Conservation (phyloP, 2,329 filamentous ascomycete species). For the Knoxdaviesia proteae region DNA sequence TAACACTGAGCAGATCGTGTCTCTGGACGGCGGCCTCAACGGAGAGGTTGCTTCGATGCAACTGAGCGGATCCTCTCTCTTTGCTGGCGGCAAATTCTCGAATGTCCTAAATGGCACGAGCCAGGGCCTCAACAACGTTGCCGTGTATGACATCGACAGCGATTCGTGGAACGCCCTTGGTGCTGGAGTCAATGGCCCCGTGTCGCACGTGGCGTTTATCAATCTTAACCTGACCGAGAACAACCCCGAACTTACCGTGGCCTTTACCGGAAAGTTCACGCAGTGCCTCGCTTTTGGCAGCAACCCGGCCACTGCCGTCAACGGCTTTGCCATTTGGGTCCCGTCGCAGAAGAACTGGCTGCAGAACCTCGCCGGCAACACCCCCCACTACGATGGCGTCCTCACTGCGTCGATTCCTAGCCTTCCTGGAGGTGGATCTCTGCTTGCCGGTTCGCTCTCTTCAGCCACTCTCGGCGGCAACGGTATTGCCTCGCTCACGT, state of each 20-base stretch:
- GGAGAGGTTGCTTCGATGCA: slow-evolving; percentile 55
- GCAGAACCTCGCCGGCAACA: slow-evolving; percentile 46
- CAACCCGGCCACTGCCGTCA: slow-evolving; percentile 37
- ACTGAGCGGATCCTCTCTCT: slow-evolving; percentile 44
- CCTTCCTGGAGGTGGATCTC: slow-evolving; percentile 36
- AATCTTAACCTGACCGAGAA: slow-evolving; percentile 55
- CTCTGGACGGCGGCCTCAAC: slow-evolving; percentile 57
- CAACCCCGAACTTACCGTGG: slow-evolving; percentile 51
- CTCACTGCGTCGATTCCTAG: slow-evolving; percentile 50
- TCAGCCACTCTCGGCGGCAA: slow-evolving; percentile 54
- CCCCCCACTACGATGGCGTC: slow-evolving; percentile 48
- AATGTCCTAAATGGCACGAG: slow-evolving; percentile 42
- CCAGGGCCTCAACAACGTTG: slow-evolving; percentile 53
- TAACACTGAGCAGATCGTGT: slow-evolving; percentile 37
- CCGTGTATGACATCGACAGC: slow-evolving; percentile 47
- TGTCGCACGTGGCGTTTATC: slow-evolving; percentile 55
- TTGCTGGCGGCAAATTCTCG: slow-evolving; percentile 70
- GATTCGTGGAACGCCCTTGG: slow-evolving; percentile 63
- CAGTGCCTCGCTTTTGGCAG: slow-evolving; percentile 47
- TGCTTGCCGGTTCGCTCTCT: slow-evolving; percentile 69
- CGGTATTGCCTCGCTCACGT: slow-evolving; percentile 47
- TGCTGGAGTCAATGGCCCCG: slow-evolving; percentile 64
- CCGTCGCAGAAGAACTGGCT: slow-evolving; percentile 74
- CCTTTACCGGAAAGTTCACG: slow-evolving; percentile 62
- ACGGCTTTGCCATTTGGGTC: slow-evolving; percentile 82